These are phyloP conservation scores for Talaromyces ruber DNA, from an alignment of 495 filamentous ascomycete species.

Conservation along the genomic window DNA sequence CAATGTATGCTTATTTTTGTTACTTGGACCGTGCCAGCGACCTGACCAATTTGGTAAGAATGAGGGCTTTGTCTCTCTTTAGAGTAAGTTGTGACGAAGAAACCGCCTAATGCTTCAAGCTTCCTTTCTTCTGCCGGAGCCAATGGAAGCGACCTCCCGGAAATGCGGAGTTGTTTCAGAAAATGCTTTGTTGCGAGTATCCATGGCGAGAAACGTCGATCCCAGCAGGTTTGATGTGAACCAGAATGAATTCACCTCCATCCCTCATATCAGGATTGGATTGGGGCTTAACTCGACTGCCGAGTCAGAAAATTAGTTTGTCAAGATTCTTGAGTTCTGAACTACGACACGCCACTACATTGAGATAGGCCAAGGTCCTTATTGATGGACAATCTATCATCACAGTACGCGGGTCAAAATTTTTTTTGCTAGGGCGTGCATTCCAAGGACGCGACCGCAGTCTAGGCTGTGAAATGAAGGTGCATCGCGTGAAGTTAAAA, in stretches of 20 bases:
- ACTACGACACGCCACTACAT: too few species aligned
- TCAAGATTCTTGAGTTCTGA: too few species aligned
- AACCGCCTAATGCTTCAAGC: neutral
- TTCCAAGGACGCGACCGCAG: too few species aligned
- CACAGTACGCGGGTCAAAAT: too few species aligned
- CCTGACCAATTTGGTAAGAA: neutral
- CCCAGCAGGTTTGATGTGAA: neutral
- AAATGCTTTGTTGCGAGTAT: neutral
- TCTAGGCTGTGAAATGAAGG: too few species aligned
- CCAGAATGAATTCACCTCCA: neutral
- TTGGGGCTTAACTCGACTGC: neutral
- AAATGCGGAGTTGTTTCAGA: neutral
- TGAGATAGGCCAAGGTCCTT: too few species aligned
- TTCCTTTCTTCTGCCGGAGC: neutral
- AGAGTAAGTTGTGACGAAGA: neutral
- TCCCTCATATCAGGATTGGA: neutral
- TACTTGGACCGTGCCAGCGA: neutral
- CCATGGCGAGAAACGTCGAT: neutral
- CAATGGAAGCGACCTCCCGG: neutral
- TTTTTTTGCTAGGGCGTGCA: too few species aligned
- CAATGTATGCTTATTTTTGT: constrained; percentile 1
- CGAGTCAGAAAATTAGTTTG: too few species aligned
- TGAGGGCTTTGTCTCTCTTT: neutral
- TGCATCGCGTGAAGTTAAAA: too few species aligned
- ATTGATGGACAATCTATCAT: too few species aligned